These are phyloP conservation scores for Rhodotorula paludigena DNA, from an alignment of 768 basidiomycete species.

Conservation along the genomic window DNA sequence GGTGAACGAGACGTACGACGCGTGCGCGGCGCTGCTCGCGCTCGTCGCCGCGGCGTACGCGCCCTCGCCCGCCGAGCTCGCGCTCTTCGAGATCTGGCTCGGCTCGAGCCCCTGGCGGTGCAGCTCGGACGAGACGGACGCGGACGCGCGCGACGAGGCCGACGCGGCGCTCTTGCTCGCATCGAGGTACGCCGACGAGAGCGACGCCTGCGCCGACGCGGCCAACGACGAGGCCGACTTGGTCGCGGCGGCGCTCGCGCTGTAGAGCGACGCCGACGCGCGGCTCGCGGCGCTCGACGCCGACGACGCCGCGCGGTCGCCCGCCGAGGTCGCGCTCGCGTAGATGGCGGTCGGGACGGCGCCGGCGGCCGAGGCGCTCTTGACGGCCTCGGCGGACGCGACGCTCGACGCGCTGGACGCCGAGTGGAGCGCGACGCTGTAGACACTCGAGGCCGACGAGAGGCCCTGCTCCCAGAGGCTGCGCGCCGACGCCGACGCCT, in stretches of 20 bases:
- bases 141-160: constrained; percentile 43
- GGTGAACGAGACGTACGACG: constrained; percentile 4
- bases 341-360: constrained; percentile 24
- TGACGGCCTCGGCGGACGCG: constrained; percentile 5
- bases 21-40: not conserved
- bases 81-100: constrained; percentile 25
- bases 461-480: constrained; percentile 18
- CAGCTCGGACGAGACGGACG: constrained; percentile 18
- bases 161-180: constrained; percentile 41
- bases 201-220: constrained; percentile 15
- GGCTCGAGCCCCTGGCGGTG: constrained; percentile 7
- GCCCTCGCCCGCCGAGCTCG: constrained; percentile 12
- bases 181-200: constrained; percentile 35
- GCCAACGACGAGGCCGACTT: constrained; percentile 9
- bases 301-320: constrained; percentile 43
- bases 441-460: constrained; percentile 15
- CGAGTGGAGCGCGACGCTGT: constrained; percentile 19
- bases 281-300: constrained; percentile 43
- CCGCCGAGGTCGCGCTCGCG: constrained; percentile 45
- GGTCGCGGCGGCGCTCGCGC: not conserved
- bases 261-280: constrained; percentile 43
- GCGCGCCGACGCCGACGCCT: not conserved
- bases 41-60: constrained; percentile 5
- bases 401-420: constrained; percentile 7
- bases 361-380: not conserved